Conservation (phyloP, 257 asterid species). For the Salvia miltiorrhiza region DNA sequence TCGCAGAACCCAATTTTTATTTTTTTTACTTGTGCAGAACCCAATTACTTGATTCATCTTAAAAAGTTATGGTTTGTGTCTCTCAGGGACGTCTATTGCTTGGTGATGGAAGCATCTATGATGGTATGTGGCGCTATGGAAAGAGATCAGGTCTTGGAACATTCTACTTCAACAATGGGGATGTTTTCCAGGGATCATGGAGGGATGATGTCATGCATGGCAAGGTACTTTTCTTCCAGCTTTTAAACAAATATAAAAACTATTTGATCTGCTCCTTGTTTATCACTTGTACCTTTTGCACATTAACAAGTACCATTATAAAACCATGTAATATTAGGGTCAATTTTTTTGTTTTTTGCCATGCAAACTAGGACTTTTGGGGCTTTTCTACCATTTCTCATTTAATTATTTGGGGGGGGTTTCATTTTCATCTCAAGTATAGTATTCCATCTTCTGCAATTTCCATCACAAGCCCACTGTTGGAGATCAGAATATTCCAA, state of each 20-base stretch:
- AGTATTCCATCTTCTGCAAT: too few species aligned
- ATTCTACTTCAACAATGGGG: constrained; percentile 82
- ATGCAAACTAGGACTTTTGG: neutral
- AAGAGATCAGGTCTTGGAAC: constrained; percentile 89
- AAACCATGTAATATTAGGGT: neutral
- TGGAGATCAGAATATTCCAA: too few species aligned
- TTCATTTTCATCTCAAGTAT: neutral
- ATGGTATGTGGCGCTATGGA: constrained; percentile 97
- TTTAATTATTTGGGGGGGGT: neutral
- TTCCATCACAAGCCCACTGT: too few species aligned
- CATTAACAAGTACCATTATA: neutral
- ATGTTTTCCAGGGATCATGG: constrained; percentile 95
- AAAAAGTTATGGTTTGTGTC: neutral
- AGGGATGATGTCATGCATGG: constrained; percentile 99
- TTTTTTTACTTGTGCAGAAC: too few species aligned
- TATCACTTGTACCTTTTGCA: neutral
- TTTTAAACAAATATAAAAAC: neutral
- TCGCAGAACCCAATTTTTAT: constrained; percentile 16
- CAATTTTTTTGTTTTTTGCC: neutral
- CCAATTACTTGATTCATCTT: constrained; percentile 14
- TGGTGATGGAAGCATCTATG: constrained; percentile 82
- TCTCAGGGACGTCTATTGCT: constrained; percentile 82
- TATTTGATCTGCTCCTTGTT: neutral
- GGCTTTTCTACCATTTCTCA: too few species aligned
- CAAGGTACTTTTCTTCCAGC: constrained; percentile 43